Base-by-base conservation (phyloP, 345 rosid genomes). In the Clausena lansium region DNA sequence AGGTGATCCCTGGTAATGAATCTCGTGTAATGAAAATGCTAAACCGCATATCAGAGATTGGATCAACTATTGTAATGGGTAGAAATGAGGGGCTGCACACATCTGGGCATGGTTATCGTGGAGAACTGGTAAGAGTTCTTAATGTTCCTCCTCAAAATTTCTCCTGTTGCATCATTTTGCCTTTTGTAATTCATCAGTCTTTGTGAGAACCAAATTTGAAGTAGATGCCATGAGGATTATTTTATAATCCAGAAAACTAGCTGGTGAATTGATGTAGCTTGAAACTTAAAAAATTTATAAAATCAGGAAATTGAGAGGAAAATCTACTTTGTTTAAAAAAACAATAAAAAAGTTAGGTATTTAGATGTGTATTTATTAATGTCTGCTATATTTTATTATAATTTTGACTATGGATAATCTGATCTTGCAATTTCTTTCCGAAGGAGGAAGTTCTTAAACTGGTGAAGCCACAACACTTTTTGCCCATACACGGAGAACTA, bases 1-100 rank as follows among this genome's bases (percentile, higher is more conserved):
- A 95, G 99, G 98, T 96, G 55, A 96, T 96, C 84, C 99, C 99
- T 69, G 99, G 99, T 75, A 96, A 96, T 71, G 99, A 96, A 84
- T 86, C 99, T 76, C 87, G 97, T 66, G 99, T 96, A 52, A 96
- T 93, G 98, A 90, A 94, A 80, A 96, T 96, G 99, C 84, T 96
- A 86, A 96, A 96, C 68, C 97, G 99, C 76, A 83, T 96, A 85
- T 77, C 99, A 59, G 99, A 94, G 63, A 91, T 96, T 70, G 99
- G 99, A 32, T 93, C 99, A 80, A 84, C 84, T 66, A 87, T 96
- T 70, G 88, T 96, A 71, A 96, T 91, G 97, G 99, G 99, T 69
- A 91, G 78, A 84, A 90, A 91, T 78, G 94, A 91, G 70, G 81
- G 88, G 86, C 88, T 96, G 79, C 99, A 96, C 83, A 92, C 98